A percentile compares a stretch with the other conserved stretches of the same genome.
phyloP scores from a whole-genome alignment of 495 filamentous ascomycete genomes.

The Xylaria venustula region DNA sequence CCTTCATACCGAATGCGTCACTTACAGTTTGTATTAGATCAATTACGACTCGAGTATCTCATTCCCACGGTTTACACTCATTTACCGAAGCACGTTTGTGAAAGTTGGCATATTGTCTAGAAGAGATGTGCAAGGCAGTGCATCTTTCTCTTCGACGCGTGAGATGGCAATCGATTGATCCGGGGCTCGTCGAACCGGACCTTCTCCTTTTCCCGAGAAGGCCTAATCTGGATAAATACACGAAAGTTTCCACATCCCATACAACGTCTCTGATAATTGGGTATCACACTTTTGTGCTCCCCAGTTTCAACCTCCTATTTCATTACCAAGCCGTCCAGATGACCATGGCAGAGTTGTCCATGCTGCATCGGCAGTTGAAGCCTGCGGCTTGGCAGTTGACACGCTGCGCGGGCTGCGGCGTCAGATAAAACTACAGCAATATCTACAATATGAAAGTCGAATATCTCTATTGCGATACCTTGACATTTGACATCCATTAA shows the following conservation, averaged over 20 bases:
- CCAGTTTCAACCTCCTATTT: background rate
- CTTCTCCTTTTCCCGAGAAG: constrained; percentile 2
- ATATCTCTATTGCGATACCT: constrained; percentile 2
- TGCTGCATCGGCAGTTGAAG: constrained; percentile 29
- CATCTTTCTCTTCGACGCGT: no score
- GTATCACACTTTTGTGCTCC: background rate
- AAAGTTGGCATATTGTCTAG: no score
- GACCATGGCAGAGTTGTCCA: constrained; percentile 1
- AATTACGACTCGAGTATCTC: no score
- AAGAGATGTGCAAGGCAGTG: no score
- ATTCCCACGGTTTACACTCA: no score
- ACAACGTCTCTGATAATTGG: background rate
- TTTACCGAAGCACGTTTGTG: no score
- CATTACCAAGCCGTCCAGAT: constrained; percentile 3
- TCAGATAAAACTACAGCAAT: constrained; percentile 22
- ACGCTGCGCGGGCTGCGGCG: constrained; percentile 11
- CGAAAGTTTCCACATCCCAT: background rate
- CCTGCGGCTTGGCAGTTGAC: constrained; percentile 16
- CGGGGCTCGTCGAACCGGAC: background rate
- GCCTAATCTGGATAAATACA: constrained; percentile 15
- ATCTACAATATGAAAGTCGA: background rate
- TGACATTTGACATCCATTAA: constrained; percentile 4
- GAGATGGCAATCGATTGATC: background rate
- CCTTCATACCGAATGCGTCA: no score
- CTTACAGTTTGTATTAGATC: no score